These are phyloP conservation scores for Parascedosporium putredinis DNA, from an alignment of 2,329 filamentous ascomycete species.

Conservation along the genomic window DNA sequence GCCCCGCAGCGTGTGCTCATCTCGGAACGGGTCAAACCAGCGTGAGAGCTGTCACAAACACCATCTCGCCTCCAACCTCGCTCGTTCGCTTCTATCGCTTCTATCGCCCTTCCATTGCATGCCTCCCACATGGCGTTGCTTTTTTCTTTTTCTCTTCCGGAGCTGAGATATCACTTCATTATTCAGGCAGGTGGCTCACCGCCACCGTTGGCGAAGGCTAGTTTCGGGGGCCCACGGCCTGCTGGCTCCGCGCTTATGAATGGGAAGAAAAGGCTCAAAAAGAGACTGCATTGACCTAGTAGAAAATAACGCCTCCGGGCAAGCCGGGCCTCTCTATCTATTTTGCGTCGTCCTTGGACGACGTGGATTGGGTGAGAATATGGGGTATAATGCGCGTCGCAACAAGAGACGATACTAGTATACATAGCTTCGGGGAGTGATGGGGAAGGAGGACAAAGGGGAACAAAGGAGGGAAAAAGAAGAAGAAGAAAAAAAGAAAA, in stretches of 20 bases:
- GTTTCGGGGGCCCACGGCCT: no score
- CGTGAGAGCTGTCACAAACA: not conserved
- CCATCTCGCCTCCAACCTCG: not conserved
- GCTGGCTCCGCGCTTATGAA: no score
- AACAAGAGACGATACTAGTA: not conserved
- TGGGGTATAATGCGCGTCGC: constrained; percentile 1
- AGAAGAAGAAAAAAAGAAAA: not conserved
- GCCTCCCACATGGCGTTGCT: not conserved
- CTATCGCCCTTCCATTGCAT: not conserved
- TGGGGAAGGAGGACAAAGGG: not conserved
- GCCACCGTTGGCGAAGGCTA: no score
- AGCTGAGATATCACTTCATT: no score
- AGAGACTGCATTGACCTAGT: not conserved
- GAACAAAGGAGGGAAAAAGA: not conserved
- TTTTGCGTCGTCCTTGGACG: not conserved
- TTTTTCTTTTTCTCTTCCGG: no score
- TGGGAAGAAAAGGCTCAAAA: no score
- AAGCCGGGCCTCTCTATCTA: not conserved
- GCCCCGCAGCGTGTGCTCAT: not conserved
- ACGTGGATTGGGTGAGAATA: not conserved
- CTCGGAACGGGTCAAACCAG: not conserved
- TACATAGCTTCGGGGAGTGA: not conserved
- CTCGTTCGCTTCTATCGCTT: not conserved
- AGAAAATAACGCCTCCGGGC: not conserved
- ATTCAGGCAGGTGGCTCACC: no score